phyloP scores from a whole-genome alignment of 257 asterid species.

The Fraxinus quadrangulata region DNA sequence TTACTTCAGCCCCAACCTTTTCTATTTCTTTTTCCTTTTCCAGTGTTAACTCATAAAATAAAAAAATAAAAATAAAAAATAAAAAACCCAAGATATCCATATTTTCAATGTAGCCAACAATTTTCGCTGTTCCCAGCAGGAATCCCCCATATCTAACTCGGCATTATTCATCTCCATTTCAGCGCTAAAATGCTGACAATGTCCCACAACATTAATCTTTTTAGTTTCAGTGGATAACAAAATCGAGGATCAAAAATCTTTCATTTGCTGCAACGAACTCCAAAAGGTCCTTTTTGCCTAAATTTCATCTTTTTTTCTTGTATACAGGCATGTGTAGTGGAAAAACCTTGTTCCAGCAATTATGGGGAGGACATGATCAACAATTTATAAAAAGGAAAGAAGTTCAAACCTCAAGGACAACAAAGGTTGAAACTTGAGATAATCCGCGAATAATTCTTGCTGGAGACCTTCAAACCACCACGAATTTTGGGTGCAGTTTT shows the following conservation, averaged over 20 bases:
- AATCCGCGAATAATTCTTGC: neutral
- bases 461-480: neutral
- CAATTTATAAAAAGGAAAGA: neutral
- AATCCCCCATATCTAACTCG: neutral
- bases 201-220: neutral
- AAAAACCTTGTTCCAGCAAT: neutral
- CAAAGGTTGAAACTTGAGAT: neutral
- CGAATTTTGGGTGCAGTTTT: no score
- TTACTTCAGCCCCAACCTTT: neutral
- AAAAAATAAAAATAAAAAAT: no score
- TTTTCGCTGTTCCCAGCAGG: neutral
- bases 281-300: no score
- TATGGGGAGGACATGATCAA: neutral
- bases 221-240: neutral
- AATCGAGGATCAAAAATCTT: neutral
- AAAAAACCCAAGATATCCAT: no score
- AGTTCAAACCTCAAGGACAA: neutral
- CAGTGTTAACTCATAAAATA: neutral
- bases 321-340: no score
- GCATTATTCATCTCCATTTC: neutral
- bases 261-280: neutral
- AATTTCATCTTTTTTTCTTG: no score
- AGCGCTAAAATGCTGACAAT: neutral
- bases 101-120: neutral
- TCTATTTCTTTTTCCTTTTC: neutral